A percentile compares a stretch with the other conserved stretches of the same genome.
These are phyloP conservation scores for Cyclotella distinguenda DNA, from an alignment of 108 stramenopile genomes.

Conservation along the genomic window DNA sequence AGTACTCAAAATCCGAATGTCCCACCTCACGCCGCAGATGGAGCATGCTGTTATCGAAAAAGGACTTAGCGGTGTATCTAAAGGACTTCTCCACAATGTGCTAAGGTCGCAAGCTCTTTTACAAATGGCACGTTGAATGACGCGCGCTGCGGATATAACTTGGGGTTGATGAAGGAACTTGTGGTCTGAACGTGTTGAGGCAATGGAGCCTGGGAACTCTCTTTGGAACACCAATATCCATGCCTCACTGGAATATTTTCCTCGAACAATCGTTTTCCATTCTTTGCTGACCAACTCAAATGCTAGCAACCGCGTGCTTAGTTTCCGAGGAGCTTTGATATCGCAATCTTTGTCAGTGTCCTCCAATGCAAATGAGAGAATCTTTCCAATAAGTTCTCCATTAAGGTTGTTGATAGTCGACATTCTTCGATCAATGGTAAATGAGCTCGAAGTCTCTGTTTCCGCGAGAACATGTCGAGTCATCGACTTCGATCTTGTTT, in stretches of 20 bases:
- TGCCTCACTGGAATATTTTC: not conserved
- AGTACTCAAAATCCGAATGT: not conserved
- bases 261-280: not conserved
- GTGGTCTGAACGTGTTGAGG: not conserved
- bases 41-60: not conserved
- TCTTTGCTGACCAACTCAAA: not conserved
- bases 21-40: conserved; percentile 1
- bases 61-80: not conserved
- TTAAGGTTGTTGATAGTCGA: not conserved
- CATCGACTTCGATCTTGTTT: too few species aligned
- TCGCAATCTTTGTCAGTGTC: not conserved
- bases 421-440: not conserved
- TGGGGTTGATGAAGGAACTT: not conserved
- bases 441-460: not conserved
- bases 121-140: conserved; percentile 4
- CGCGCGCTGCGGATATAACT: not conserved
- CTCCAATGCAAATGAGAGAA: not conserved
- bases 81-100: not conserved
- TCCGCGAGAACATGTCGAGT: too few species aligned
- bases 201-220: not conserved
- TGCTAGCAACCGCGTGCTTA: not conserved
- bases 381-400: not conserved
- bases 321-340: not conserved
- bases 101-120: not conserved
- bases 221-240: not conserved